Evolutionary conservation across 2,329 filamentous ascomycete genomes (phyloP).

Genomic region (Neospermospora avenae): DNA sequence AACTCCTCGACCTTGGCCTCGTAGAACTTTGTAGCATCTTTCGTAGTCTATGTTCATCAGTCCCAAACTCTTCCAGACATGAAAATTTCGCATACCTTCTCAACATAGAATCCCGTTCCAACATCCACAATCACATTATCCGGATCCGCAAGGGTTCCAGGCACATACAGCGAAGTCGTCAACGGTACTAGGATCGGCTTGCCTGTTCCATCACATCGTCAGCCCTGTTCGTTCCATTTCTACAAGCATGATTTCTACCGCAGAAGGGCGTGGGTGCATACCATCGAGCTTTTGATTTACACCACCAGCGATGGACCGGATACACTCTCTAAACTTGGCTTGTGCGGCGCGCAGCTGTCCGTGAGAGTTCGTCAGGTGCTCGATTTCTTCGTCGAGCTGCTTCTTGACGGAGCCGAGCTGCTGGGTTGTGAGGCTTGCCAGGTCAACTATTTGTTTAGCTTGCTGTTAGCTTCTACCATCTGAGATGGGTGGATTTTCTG

Average conservation of each 20-base stretch:
- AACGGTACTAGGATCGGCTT: constrained; percentile 82
- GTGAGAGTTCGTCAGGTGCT: constrained; percentile 89
- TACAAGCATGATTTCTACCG: background rate
- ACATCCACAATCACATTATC: constrained; percentile 85
- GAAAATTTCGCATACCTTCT: constrained; percentile 62
- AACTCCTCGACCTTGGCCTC: constrained; percentile 64
- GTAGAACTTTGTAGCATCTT: constrained; percentile 65
- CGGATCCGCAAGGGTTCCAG: constrained; percentile 71
- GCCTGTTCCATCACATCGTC: constrained; percentile 27
- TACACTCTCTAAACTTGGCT: constrained; percentile 86
- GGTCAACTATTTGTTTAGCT: constrained; percentile 49
- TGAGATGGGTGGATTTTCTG: background rate
- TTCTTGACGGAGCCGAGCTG: constrained; percentile 92
- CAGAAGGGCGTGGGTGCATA: constrained; percentile 16
- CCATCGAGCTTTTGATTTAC: constrained; percentile 41
- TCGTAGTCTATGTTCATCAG: constrained; percentile 41
- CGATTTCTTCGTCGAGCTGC: constrained; percentile 92
- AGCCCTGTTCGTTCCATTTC: background rate
- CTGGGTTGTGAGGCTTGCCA: constrained; percentile 75
- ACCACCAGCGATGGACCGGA: constrained; percentile 68
- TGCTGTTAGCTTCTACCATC: background rate
- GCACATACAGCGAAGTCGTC: constrained; percentile 92
- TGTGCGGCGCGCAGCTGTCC: constrained; percentile 86
- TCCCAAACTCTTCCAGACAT: background rate
- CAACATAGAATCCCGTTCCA: constrained; percentile 90